Conservation (phyloP, 768 basidiomycete genomes). For the Trametes cinnabarina region DNA sequence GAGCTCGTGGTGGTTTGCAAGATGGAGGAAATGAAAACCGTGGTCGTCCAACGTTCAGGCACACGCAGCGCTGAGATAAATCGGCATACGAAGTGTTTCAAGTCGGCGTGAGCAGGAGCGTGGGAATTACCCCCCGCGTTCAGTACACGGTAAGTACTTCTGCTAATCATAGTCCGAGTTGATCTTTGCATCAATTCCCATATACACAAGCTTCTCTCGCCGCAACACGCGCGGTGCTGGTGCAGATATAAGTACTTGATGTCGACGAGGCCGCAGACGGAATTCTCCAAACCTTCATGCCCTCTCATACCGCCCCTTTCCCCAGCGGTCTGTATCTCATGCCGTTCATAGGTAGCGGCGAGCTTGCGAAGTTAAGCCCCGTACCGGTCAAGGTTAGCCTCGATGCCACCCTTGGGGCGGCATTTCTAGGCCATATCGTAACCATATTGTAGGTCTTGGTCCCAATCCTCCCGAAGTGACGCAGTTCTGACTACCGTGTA, state of each 20-base stretch:
- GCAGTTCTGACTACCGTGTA: too few species aligned
- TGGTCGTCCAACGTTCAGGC: too few species aligned
- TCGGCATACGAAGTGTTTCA: too few species aligned
- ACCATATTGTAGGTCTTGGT: conserved; percentile 13
- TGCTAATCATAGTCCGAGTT: too few species aligned
- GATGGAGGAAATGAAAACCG: too few species aligned
- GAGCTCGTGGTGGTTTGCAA: too few species aligned
- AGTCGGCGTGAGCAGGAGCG: too few species aligned
- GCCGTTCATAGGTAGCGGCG: neutral
- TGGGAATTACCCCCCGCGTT: too few species aligned
- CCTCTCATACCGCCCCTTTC: neutral
- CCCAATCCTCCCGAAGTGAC: neutral
- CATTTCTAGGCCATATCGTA: conserved; percentile 20
- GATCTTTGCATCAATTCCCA: neutral
- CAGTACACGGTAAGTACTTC: too few species aligned
- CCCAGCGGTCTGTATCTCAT: neutral
- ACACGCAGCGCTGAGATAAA: too few species aligned
- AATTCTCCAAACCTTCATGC: neutral
- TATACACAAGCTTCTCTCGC: too few species aligned
- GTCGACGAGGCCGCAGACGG: neutral
- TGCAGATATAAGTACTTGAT: neutral
- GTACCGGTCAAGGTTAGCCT: neutral
- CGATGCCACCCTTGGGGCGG: conserved; percentile 21
- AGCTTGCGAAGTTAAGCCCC: neutral
- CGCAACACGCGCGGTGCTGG: neutral